Evolutionary conservation across 768 basidiomycete genomes (phyloP).

Genomic region (Russula foetens): DNA sequence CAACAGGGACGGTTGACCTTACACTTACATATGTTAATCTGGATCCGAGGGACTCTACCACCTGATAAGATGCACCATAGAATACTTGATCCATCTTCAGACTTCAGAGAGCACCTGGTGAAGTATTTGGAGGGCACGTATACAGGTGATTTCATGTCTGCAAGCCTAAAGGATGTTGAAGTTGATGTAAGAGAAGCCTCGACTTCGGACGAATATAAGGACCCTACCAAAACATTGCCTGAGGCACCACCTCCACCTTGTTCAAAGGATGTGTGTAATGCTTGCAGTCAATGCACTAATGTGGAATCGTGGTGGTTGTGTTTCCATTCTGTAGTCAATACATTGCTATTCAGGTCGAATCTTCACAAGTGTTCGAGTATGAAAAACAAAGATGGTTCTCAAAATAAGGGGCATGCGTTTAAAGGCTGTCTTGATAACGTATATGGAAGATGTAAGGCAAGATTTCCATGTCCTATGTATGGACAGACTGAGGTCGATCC

Average conservation of each 20-base stretch:
- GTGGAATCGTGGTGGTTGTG: no score
- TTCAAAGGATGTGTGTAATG: no score
- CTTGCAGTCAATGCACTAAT: no score
- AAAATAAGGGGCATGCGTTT: background rate
- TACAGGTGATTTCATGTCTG: no score
- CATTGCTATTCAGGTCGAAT: background rate
- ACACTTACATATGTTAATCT: background rate
- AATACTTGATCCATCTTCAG: background rate
- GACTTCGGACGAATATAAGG: no score
- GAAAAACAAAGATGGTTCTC: background rate
- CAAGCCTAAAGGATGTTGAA: no score
- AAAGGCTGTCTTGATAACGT: background rate
- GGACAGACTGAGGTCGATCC: background rate
- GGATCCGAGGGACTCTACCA: background rate
- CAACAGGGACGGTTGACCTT: background rate
- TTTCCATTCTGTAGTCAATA: no score
- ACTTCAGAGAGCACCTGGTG: background rate
- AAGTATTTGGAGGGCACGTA: background rate
- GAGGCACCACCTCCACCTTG: no score
- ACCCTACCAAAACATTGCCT: no score
- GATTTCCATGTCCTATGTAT: background rate
- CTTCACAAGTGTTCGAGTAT: background rate
- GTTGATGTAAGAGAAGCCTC: no score
- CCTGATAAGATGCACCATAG: background rate
- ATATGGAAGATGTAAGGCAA: background rate